Evolutionary conservation across 139 green algal species (phyloP).

Genomic region (Micractinium conductrix): DNA sequence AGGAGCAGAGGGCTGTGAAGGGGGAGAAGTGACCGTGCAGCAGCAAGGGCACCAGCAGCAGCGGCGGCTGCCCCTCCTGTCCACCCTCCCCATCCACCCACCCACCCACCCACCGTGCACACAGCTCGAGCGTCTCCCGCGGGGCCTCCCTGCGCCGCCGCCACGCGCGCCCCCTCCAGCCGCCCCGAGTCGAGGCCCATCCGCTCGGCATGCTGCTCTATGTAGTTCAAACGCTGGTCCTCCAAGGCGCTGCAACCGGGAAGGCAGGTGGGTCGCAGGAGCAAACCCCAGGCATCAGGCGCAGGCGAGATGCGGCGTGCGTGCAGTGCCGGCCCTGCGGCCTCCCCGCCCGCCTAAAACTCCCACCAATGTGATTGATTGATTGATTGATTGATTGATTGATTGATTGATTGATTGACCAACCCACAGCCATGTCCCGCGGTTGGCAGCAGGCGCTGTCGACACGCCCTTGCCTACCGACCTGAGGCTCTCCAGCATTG

Average conservation of each 20-base stretch:
- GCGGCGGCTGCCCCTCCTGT: no score
- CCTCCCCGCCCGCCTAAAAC: no score
- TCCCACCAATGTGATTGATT: no score
- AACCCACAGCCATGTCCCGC: no score
- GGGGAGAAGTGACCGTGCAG: background rate
- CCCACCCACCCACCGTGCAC: slow-evolving; percentile 47
- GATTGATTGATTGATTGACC: no score
- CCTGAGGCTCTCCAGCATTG: slow-evolving; percentile 83
- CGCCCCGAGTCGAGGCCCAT: slow-evolving; percentile 73
- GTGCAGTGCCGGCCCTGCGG: no score
- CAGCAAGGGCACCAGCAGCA: background rate
- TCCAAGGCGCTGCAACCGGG: slow-evolving; percentile 56
- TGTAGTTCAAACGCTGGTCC: slow-evolving; percentile 77
- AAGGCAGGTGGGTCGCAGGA: no score
- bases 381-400: no score
- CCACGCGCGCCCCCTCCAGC: slow-evolving; percentile 69
- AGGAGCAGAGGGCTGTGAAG: background rate
- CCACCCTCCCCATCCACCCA: no score
- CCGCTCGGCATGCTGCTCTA: slow-evolving; percentile 72
- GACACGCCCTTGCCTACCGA: no score
- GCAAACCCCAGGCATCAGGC: background rate
- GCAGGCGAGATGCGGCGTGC: no score
- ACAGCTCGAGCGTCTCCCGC: slow-evolving; percentile 79
- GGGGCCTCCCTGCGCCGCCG: slow-evolving; percentile 49
- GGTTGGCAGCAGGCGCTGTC: no score